Base-by-base conservation (phyloP, 2,329 filamentous ascomycete species). In the Pyricularia sp. region DNA sequence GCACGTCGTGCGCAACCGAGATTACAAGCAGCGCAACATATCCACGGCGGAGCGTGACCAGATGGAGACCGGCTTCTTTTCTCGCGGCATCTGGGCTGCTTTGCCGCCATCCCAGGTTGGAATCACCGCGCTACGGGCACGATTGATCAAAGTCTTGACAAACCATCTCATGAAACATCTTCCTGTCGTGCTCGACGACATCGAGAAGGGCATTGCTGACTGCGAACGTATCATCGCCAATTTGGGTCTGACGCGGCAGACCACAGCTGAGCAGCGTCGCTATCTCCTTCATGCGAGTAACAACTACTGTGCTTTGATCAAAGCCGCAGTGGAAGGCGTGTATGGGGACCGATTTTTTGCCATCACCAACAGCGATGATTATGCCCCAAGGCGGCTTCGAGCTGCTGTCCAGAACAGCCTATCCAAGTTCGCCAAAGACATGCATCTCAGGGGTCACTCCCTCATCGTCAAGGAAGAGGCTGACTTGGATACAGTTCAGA, bases 361-460 rank as follows among this genome's bases (percentile, higher is more conserved):
- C 2, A 59, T 8, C 10, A 7, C 65, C 4, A 59, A 65, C 8
- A 71, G 3, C 72, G 0, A 61, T 67, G 1, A 22, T 66, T 0
- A 76, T 74, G 1, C 77, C 78, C 44, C 63, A 70, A 78, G 75
- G 44, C 78, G 83, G 0, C 74, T 88, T 3, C 78, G 84, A 0
- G 82, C 84, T 0, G 75, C 81, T 0, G 74, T 85, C 1, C 83
- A 86, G 65, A 78, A 81, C 35, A 70, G 78, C 2, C 79, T 82
- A 59, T 65, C 72, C 0, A 70, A 75, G 0, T 88, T 87, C 67
- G 74, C 79, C 0, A 66, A 74, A 0, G 65, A 73, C 1, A 80
- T 86, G 72, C 69, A 70, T 0, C 61, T 68, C 0, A 66, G 70
- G 0, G 83, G 84, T 0, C 76, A 81, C 64, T 74, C 72, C n/a